These are phyloP conservation scores for Solanum lycopersicoides DNA, from an alignment of 257 asterid species.

Conservation along the genomic window DNA sequence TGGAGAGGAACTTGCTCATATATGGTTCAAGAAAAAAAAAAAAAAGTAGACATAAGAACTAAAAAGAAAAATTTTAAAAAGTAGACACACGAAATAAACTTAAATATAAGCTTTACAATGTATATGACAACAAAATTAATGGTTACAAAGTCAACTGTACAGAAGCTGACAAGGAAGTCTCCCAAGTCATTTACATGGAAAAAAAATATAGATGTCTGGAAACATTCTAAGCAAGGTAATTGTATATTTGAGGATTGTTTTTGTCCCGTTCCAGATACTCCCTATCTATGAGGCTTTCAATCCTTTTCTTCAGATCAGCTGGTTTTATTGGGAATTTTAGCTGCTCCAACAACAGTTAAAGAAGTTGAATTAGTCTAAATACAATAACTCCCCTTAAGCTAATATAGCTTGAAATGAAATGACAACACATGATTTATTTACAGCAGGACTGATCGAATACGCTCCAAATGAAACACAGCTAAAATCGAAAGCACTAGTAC, in stretches of 20 bases:
- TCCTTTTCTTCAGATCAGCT: conserved; percentile 94
- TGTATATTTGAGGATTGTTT: conserved; percentile 86
- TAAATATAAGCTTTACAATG: conserved; percentile 12
- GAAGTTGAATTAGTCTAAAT: background rate
- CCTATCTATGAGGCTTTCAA: conserved; percentile 91
- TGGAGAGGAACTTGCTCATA: background rate
- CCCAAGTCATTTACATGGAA: conserved; percentile 27
- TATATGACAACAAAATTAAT: conserved; percentile 14
- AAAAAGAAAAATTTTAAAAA: too few relatives aligned
- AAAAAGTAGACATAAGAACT: background rate
- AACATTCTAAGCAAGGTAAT: conserved; percentile 64
- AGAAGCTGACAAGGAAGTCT: conserved; percentile 26
- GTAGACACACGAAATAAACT: background rate
- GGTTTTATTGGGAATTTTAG: conserved; percentile 97
- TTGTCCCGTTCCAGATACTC: conserved; percentile 94
- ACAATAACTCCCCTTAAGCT: background rate
- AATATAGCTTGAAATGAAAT: background rate
- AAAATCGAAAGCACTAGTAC: background rate
- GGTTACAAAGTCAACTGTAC: conserved; percentile 49
- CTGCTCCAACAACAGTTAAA: conserved; percentile 25
- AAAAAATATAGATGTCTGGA: conserved; percentile 2
- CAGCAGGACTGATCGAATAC: background rate
- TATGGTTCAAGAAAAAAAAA: background rate
- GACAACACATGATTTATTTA: background rate
- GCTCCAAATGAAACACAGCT: background rate